Base-by-base conservation (phyloP, 1,139 yeast genomes). In the Casaregolazyma lundiana region DNA sequence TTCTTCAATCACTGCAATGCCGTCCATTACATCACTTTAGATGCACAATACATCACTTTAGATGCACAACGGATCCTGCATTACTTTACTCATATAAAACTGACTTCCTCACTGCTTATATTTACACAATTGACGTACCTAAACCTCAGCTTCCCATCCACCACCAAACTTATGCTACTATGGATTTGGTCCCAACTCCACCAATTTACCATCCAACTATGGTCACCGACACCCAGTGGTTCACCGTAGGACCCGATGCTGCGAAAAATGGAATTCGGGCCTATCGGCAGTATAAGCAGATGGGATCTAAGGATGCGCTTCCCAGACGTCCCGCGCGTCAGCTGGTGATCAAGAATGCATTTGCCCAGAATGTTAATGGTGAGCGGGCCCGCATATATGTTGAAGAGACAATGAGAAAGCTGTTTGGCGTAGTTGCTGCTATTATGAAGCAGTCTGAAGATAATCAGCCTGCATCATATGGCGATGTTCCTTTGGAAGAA, bases 401-500 rank as follows among this genome's bases (percentile, higher is more conserved):
- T 42, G 50, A 49, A 17, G 49, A 50, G 7, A 56, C 56, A 13
- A 49, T 49, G 39, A 43, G 36, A 2, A 53, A 54, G 36, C 51
- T 62, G 16, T 45, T 45, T 18, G 34, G 35, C 4, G 62, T 65
- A 0, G 52, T 62, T 34, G 54, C 51, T 18, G 43, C 52, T 5
- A 55, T 62, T 6, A 48, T 61, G 17, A 32, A 32, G 9, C 30
- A 20, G 7, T 52, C 53, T 8, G 51, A 49, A 7, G 38, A 41
- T 13, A n/a, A 18, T 16, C 37, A 32, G 16, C 22, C 43, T 43
- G 22, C 35, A 38, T 7, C 47, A 48, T 11, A 45, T 44, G 4
- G 46, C 6, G 34, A 11, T 3, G 48, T 48, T 20, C 55, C 64
- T 6, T 54, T 58, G 19, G 66, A 68, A 40, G 60, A 61, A 37